Evolutionary conservation across 2,329 filamentous ascomycete genomes (phyloP).

Genomic region (Ascocoryne sarcoides): DNA sequence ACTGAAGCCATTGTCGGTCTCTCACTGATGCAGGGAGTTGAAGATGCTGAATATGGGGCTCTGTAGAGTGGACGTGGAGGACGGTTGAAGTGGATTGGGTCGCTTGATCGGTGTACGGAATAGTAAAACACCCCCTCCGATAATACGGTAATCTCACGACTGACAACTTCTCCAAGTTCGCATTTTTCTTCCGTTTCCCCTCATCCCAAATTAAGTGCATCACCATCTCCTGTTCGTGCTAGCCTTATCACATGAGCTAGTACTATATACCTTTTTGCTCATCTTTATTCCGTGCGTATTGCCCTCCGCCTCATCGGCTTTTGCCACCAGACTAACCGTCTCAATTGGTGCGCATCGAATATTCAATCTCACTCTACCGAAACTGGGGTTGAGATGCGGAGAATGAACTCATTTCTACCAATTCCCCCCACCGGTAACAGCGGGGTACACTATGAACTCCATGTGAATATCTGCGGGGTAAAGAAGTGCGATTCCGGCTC

Average conservation of each 20-base stretch:
- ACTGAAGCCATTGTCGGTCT: constrained; percentile 20
- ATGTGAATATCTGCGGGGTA: constrained; percentile 10
- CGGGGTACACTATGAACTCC: constrained; percentile 6
- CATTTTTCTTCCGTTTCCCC: no score
- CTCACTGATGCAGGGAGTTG: not conserved
- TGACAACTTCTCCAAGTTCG: constrained; percentile 1
- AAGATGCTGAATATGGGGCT: not conserved
- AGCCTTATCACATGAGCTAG: no score
- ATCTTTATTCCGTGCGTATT: no score
- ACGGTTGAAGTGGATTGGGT: not conserved
- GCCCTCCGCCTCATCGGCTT: no score
- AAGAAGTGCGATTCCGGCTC: not conserved
- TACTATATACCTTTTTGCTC: no score
- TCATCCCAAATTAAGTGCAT: no score
- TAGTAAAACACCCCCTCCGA: no score
- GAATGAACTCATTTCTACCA: not conserved
- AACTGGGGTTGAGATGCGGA: constrained; percentile 2
- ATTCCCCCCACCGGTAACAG: constrained; percentile 1
- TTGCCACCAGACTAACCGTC: no score
- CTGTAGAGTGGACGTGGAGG: not conserved
- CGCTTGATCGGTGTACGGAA: no score
- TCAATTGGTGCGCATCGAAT: constrained; percentile 12
- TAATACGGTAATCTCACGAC: constrained; percentile 3
- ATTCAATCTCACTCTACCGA: not conserved
- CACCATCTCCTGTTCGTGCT: no score